These are phyloP conservation scores for Lentinula guzmanii DNA, from an alignment of 768 basidiomycete species.

Conservation along the genomic window DNA sequence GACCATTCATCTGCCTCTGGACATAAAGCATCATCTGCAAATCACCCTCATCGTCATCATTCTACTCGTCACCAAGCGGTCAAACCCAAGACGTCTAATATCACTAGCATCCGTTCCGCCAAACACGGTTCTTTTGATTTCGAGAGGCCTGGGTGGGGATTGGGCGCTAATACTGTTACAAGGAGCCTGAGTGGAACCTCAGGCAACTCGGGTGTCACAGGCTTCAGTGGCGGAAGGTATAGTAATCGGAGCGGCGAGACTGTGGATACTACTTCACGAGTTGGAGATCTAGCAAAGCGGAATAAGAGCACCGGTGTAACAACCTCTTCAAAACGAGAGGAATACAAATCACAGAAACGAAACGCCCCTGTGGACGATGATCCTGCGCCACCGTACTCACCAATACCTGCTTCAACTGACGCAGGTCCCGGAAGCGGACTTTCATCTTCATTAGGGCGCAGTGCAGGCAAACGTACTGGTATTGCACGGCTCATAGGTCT, in stretches of 20 bases:
- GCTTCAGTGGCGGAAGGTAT: constrained; percentile 15
- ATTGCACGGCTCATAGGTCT: constrained; percentile 26
- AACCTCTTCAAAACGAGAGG: constrained; percentile 4
- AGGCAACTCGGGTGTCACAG: constrained; percentile 4
- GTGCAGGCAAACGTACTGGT: constrained; percentile 34
- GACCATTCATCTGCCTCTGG: constrained; percentile 3
- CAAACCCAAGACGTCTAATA: constrained; percentile 17
- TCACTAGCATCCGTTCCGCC: constrained; percentile 27
- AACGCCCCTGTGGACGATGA: constrained; percentile 15
- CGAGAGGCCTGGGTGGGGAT: constrained; percentile 54
- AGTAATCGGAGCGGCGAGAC: constrained; percentile 24
- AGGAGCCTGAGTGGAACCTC: constrained; percentile 9
- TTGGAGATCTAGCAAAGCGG: background rate
- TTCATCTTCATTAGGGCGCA: constrained; percentile 55
- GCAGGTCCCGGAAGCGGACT: background rate
- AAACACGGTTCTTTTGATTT: constrained; percentile 77
- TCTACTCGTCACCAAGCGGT: background rate
- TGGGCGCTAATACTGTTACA: constrained; percentile 19
- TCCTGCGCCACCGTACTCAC: constrained; percentile 32
- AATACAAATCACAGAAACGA: constrained; percentile 4
- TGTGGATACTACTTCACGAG: constrained; percentile 4
- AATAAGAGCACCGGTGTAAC: background rate
- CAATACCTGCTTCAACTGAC: constrained; percentile 11
- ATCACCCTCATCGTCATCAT: background rate
- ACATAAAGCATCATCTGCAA: background rate